These are phyloP conservation scores for Chalciporus chontae DNA, from an alignment of 768 basidiomycete genomes.

Conservation along the genomic window DNA sequence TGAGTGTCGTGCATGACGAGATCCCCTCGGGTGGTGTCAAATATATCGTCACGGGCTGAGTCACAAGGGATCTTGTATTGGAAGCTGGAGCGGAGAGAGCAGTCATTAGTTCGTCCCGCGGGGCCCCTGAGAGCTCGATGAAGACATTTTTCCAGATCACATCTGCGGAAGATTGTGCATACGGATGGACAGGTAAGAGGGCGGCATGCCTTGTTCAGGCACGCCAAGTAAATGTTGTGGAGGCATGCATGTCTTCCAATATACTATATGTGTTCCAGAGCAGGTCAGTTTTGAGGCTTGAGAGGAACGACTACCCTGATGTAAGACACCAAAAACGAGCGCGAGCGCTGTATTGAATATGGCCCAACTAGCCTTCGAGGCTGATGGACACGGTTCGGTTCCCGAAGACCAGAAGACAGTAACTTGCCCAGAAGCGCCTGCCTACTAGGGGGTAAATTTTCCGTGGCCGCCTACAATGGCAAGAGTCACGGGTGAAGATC, in stretches of 20 bases:
- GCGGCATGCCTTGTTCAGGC: neutral
- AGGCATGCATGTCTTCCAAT: slow-evolving; percentile 42
- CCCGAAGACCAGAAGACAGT: neutral
- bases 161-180: slow-evolving; percentile 15
- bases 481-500: no score
- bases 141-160: slow-evolving; percentile 17
- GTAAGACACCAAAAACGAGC: slow-evolving; percentile 35
- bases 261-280: slow-evolving; percentile 22
- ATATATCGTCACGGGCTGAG: slow-evolving; percentile 29
- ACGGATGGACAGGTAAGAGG: no score
- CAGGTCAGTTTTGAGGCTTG: slow-evolving; percentile 9
- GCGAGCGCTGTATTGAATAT: slow-evolving; percentile 27
- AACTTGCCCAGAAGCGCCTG: no score
- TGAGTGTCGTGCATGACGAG: slow-evolving; percentile 7
- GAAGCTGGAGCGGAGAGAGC: neutral
- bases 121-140: slow-evolving; percentile 30
- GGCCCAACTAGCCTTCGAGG: no score
- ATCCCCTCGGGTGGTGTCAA: slow-evolving; percentile 13
- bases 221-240: slow-evolving; percentile 36
- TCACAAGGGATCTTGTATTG: slow-evolving; percentile 25
- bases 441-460: no score
- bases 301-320: slow-evolving; percentile 38
- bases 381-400: neutral
- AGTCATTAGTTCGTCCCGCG: slow-evolving; percentile 4
- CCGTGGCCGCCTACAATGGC: no score